phyloP scores from a whole-genome alignment of 192 early-diverging fungal genomes.

The Gigaspora rosea region DNA sequence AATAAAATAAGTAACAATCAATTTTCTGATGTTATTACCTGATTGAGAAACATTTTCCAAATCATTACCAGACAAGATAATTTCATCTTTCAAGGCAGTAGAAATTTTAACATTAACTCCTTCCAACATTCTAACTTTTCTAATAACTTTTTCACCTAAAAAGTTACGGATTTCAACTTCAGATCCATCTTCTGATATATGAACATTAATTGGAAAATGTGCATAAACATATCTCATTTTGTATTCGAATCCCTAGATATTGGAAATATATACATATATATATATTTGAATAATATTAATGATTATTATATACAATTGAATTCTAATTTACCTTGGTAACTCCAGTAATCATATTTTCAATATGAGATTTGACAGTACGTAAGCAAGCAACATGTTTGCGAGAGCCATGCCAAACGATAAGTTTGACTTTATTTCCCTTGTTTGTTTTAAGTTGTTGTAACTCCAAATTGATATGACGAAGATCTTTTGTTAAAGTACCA shows the following conservation, averaged over 20 bases:
- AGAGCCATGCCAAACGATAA: slow-evolving; percentile 92
- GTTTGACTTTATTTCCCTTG: slow-evolving; percentile 69
- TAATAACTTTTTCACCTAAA: slow-evolving; percentile 93
- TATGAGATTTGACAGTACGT: slow-evolving; percentile 94
- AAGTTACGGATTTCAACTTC: slow-evolving; percentile 98
- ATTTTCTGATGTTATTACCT: slow-evolving; percentile 46
- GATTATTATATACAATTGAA: neutral
- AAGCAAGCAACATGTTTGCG: slow-evolving; percentile 99
- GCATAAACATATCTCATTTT: slow-evolving; percentile 99
- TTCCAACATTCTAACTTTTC: slow-evolving; percentile 81
- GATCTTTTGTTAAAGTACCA: slow-evolving; percentile 83
- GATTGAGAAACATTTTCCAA: slow-evolving; percentile 93
- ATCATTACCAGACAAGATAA: slow-evolving; percentile 91
- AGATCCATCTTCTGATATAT: slow-evolving; percentile 73
- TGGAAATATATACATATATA: neutral
- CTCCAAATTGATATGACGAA: slow-evolving; percentile 94
- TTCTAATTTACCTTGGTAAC: slow-evolving; percentile 78
- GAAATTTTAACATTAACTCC: slow-evolving; percentile 83
- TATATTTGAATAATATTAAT: neutral
- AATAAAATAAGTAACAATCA: slow-evolving; percentile 18
- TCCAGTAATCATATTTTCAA: slow-evolving; percentile 96
- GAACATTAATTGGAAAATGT: slow-evolving; percentile 99
- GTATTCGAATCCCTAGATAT: slow-evolving; percentile 86
- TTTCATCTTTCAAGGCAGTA: slow-evolving; percentile 90
- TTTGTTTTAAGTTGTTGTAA: slow-evolving; percentile 53